phyloP scores from a whole-genome alignment of 2,329 filamentous ascomycete genomes.

The Neurospora sp. region DNA sequence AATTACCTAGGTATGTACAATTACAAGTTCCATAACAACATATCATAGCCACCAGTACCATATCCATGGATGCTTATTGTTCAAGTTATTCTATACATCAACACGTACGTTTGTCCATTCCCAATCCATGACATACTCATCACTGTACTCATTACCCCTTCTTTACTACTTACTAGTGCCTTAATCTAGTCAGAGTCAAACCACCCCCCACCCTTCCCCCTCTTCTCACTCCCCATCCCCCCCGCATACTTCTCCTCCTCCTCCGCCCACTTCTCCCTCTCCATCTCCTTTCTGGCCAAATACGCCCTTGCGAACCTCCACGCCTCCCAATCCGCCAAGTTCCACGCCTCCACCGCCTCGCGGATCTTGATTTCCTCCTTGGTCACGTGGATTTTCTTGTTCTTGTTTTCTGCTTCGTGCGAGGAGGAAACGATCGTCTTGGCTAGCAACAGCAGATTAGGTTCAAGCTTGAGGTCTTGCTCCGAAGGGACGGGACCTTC shows the following conservation, averaged over 20 bases:
- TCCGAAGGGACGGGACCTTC: conserved; percentile 16
- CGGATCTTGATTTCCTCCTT: conserved; percentile 35
- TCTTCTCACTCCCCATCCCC: conserved; percentile 45
- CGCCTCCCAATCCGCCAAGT: conserved; percentile 63
- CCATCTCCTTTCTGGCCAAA: conserved; percentile 50
- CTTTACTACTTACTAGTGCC: too few relatives aligned
- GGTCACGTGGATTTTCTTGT: conserved; percentile 24
- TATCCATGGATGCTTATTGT: too few relatives aligned
- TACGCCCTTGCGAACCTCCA: conserved; percentile 68
- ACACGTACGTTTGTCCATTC: not conserved
- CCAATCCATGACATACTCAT: too few relatives aligned
- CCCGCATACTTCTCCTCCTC: conserved; percentile 56
- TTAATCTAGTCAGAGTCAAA: not conserved
- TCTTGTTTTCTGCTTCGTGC: conserved; percentile 27
- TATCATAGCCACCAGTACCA: too few relatives aligned
- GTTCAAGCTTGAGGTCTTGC: conserved; percentile 46
- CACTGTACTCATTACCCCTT: too few relatives aligned
- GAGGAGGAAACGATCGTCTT: conserved; percentile 36
- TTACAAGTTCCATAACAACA: too few relatives aligned
- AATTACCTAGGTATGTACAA: too few relatives aligned
- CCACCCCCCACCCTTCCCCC: conserved; percentile 15
- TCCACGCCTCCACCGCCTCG: conserved; percentile 54
- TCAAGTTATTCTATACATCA: too few relatives aligned
- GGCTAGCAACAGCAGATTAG: conserved; percentile 27
- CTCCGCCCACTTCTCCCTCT: conserved; percentile 60